Percentiles rank a stretch among this genome's conserved stretches.
Evolutionary conservation across 768 basidiomycete genomes (phyloP).

Genomic region (Sarcodon aspratus): DNA sequence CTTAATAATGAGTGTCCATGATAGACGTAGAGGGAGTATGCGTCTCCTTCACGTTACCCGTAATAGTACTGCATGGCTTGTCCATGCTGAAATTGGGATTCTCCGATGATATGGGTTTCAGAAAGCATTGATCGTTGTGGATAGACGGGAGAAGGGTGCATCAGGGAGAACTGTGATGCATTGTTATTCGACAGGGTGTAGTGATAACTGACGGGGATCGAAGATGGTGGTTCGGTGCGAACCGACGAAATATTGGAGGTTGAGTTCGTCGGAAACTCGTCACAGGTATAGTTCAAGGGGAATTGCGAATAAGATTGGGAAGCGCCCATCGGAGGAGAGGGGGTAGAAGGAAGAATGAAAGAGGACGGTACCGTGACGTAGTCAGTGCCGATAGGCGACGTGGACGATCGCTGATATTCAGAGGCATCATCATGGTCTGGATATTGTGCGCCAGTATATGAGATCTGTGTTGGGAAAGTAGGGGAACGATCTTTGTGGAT

Average conservation of each 20-base stretch:
- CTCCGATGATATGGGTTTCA: too few relatives aligned
- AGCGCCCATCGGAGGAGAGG: not conserved
- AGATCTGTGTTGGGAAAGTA: not conserved
- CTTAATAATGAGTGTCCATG: too few relatives aligned
- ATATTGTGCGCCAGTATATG: not conserved
- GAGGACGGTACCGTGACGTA: not conserved
- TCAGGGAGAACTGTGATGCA: too few relatives aligned
- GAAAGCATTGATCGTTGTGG: too few relatives aligned
- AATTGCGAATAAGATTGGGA: not conserved
- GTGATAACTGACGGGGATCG: too few relatives aligned
- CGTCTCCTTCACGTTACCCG: too few relatives aligned
- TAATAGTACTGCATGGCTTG: too few relatives aligned
- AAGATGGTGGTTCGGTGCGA: too few relatives aligned
- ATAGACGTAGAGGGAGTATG: too few relatives aligned
- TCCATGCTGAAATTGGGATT: too few relatives aligned
- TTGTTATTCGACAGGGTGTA: too few relatives aligned
- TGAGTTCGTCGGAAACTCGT: not conserved
- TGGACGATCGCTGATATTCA: not conserved
- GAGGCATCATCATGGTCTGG: not conserved
- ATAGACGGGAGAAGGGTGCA: too few relatives aligned
- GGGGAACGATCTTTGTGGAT: conserved; percentile 31
- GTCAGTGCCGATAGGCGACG: not conserved
- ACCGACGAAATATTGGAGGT: not conserved
- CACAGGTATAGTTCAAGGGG: not conserved
- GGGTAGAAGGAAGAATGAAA: not conserved